These are phyloP conservation scores for sweet orange (Citrus sinensis) DNA, from an alignment of 345 rosid genomes.

Conservation along the genomic window DVS_A1.0 CM039167.1:2726001-2726500, in stretches of 20 bases:
- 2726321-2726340: conserved; percentile 49
- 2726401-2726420: neutral
- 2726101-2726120: neutral
- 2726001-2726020: neutral
- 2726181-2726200: conserved; percentile 38
- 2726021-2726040: neutral
- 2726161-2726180: conserved; percentile 34
- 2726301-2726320: neutral
- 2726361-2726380: conserved; percentile 35
- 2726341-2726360: conserved; percentile 50
- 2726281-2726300: neutral
- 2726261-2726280: neutral
- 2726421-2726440: neutral
- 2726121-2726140: conserved; percentile 22
- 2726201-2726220: conserved; percentile 43
- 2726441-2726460: neutral
- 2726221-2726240: conserved; percentile 33
- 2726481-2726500: neutral
- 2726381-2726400: conserved; percentile 42
- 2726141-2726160: conserved; percentile 41
- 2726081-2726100: neutral
- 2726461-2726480: neutral
- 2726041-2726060: neutral
- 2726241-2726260: conserved; percentile 30
- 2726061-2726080: neutral